phyloP scores from a whole-genome alignment of 768 basidiomycete genomes.

The Kwoniella heveanensis region DNA sequence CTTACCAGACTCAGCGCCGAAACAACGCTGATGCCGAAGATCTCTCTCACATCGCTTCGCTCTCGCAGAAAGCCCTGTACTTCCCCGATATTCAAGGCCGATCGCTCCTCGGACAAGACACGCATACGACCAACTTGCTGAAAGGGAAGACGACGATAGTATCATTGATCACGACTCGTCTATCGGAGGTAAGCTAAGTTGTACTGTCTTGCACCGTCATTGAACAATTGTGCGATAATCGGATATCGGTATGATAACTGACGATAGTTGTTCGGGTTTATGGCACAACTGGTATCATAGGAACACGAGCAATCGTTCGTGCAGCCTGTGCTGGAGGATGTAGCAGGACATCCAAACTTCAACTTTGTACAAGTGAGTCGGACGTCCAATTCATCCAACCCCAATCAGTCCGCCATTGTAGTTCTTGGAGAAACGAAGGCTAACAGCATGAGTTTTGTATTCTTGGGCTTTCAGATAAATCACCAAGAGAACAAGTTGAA shows the following conservation, averaged over 20 bases:
- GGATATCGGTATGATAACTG: no score
- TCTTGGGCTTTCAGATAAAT: slow-evolving; percentile 65
- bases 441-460: not conserved
- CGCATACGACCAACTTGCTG: slow-evolving; percentile 77
- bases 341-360: slow-evolving; percentile 42
- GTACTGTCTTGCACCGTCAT: no score
- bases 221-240: no score
- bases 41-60: not conserved
- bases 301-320: slow-evolving; percentile 75
- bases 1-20: no score
- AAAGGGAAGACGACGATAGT: slow-evolving; percentile 76
- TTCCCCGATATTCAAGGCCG: slow-evolving; percentile 83
- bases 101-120: slow-evolving; percentile 63
- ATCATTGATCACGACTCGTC: slow-evolving; percentile 77
- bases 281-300: no score
- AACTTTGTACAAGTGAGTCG: slow-evolving; percentile 52
- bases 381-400: no score
- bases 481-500: slow-evolving; percentile 92
- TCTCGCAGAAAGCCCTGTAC: slow-evolving; percentile 78
- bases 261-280: no score
- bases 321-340: slow-evolving; percentile 45
- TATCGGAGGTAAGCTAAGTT: slow-evolving; percentile 81
- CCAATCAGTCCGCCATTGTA: no score
- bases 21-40: no score
- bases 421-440: not conserved